Base-by-base conservation (phyloP, 805 yeast genomes). In the Kodamaea fukazawae region DNA sequence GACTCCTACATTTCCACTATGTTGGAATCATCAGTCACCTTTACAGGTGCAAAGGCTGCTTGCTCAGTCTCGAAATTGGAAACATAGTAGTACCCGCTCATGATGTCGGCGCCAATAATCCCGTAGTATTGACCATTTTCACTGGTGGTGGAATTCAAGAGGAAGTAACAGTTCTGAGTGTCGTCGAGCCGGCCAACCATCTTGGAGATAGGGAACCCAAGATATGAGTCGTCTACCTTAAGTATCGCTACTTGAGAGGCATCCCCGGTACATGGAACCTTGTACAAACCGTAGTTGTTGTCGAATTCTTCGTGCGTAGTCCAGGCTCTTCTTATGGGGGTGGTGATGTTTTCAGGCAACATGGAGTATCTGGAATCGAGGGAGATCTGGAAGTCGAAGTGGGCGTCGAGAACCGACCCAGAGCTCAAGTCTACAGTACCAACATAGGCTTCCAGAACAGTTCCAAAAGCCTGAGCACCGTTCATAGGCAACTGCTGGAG, bases 81-180 rank as follows among this genome's bases (percentile, higher is more conserved):
- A 7, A 80, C 85, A 23, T 78, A 70, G 54, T 81, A 83, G 2
- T 81, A 79, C 41, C 75, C 70, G 37, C 85, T 69, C 46, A 84
- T 60, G 54, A 83, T 75, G 32, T 74, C 70, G 51, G 81, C 88
- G 10, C 91, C 91, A 20, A 20, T 20, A 20, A 20, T 8, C 8
- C 23, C 23, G 8, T 20, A 20, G 5, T 13, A 15, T 9, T 8
- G 4, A 10, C 14, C 8, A 17, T 16, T 17, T 14, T 26, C 28
- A 8, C 23, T 20, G 8, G 27, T n/a, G 17, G 27, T 29, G 23
- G 32, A 11, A 30, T 28, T 23, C 3, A 38, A 36, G 23, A 38
- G 17, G 13, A 38, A 32, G 30, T 38, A 38, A 16, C 42, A 38
- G 23, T 20, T 20, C 7, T 20, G 5, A 4, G 42, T 38, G 29